Base-by-base conservation (phyloP, 1,139 yeast genomes). In the Saccharomycopsis crataegensis region DNA sequence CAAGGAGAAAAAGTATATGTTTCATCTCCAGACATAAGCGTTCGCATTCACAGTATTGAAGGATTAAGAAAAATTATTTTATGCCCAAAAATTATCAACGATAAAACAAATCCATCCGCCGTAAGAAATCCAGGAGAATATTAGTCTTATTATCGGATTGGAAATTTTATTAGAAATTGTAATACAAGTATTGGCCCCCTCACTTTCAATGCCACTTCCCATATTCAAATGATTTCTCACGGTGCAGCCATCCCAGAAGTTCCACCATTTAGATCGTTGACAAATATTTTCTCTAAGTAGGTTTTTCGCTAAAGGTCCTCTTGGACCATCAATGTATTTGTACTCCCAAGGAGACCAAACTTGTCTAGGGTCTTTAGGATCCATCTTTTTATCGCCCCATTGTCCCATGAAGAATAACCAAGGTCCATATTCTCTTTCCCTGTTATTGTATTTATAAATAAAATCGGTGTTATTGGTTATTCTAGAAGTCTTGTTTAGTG, bases 181-280 rank as follows among this genome's bases (percentile, higher is more conserved):
- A 42, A 51, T 49, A 65, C 86, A 80, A 38, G 65, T 61, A 60
- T 78, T 79, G 64, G 75, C 75, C 3, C 91, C 91, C 63, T 90
- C 96, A 58, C 86, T 81, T 63, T 91, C 97, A 22, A 88, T 79
- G 0, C 97, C 98, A 60, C 86, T 80, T 0, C 97, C 98, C 76
- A 86, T 79, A 58, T 86, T 81, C 51, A 86, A 80, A 61, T 82
- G 80, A 52, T 79, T 75, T 54, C 96, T 72, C 3, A 91, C 80
- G 17, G 84, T 85, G 68, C 99, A 93, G 0, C 89, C 85, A 52
- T 79, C 77, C 73, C 81, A 73, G 48, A 75, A 61, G 65, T 84
- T 83, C 86, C 89, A 85, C 96, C 96, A 88, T 66, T 89, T 90
- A 57, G 80, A 75, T 48, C 94, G 71, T 66, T 90, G 95, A 65